Evolutionary conservation across 2,329 filamentous ascomycete species (phyloP), one percentile per base, ranked within the genome.

Genomic region (Trichophyton equinum): DNA sequence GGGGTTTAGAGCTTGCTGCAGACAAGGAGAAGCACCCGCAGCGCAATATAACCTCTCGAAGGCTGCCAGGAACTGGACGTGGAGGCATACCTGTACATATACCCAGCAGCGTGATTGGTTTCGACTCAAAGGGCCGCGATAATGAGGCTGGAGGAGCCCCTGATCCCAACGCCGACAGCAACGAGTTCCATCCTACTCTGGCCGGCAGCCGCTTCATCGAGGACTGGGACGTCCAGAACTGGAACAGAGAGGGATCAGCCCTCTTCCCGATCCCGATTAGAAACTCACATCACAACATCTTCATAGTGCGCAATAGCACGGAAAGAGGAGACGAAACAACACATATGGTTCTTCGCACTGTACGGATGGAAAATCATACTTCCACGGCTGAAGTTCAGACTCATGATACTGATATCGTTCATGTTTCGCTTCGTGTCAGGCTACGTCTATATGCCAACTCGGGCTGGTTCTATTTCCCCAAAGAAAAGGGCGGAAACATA

Each of bases 341-440:
- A 5, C 77, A 74, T 63, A 75, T 81, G 7, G 73, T 76, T 4
- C 71, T 81, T 30, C 77, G 78, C 30, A 78, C 78, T 2, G 75
- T 71, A 11, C 72, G 78, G 3, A 69, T 74, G 5, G 63, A 72
- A 1, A 67, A 73, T 22, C 76, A 77, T 67, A 77, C 78, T 13
- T 78, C 77, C 0, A 73, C 77, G 0, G 77, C 74, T 7, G 79
- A 81, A 64, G 75, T 81, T 22, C 78, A 80, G 60, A 77, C 74
- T 58, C 64, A 68, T 9, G 67, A 76, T 46, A 72, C 73, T 22
- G 76, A 78, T 61, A 68, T 80, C 58, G 73, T 75, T 65, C 76
- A 76, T 63, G 75, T 73, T n/a, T 79, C 77, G 2, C 68, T 81
- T 57, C 76, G 79, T 7, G 74, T 81, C 57, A 71, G 74, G 4